A percentile compares a stretch with the other conserved stretches of the same genome.
phyloP scores from a whole-genome alignment of 352 stramenopile genomes.

The Phytophthora citrophthora region DNA sequence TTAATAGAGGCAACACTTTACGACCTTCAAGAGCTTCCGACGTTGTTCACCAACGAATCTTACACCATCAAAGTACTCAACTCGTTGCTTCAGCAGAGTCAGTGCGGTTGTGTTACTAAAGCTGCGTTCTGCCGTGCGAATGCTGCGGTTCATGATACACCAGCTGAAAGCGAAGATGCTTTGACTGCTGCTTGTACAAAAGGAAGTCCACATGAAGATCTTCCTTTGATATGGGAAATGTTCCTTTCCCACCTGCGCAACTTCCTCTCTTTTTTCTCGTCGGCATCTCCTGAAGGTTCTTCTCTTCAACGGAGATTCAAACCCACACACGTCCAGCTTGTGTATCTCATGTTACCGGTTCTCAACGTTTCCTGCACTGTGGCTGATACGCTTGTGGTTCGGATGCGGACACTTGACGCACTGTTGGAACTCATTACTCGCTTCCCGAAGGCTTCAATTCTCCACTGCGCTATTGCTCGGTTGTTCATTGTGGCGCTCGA shows the following conservation, averaged over 20 bases:
- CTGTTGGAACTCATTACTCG: slow-evolving; percentile 92
- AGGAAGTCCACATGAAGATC: slow-evolving; percentile 58
- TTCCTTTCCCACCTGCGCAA: slow-evolving; percentile 53
- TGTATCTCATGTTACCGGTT: slow-evolving; percentile 82
- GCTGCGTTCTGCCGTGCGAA: slow-evolving; percentile 37
- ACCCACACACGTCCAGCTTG: slow-evolving; percentile 66
- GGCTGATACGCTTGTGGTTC: slow-evolving; percentile 55
- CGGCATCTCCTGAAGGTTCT: slow-evolving; percentile 13
- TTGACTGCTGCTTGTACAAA: slow-evolving; percentile 18
- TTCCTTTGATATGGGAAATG: slow-evolving; percentile 68
- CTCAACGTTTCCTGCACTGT: slow-evolving; percentile 71
- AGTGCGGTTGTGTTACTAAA: slow-evolving; percentile 79
- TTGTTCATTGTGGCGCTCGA: slow-evolving; percentile 83
- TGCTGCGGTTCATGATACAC: slow-evolving; percentile 6
- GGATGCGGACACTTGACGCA: slow-evolving; percentile 44
- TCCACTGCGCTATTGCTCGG: slow-evolving; percentile 65
- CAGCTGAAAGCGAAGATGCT: slow-evolving; percentile 1
- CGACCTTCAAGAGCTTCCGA: slow-evolving; percentile 60
- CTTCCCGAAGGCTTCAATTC: slow-evolving; percentile 89
- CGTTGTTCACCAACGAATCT: slow-evolving; percentile 73
- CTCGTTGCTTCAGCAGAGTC: slow-evolving; percentile 70
- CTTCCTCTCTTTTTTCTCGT: slow-evolving; percentile 46
- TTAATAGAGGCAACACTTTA: slow-evolving; percentile 46
- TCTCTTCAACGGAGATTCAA: slow-evolving; percentile 48
- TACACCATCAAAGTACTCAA: slow-evolving; percentile 82